Percentiles rank a stretch among this genome's conserved stretches.
These are phyloP conservation scores for Furcasterigmium furcatum DNA, from an alignment of 2,329 filamentous ascomycete species.

Conservation along the genomic window DNA sequence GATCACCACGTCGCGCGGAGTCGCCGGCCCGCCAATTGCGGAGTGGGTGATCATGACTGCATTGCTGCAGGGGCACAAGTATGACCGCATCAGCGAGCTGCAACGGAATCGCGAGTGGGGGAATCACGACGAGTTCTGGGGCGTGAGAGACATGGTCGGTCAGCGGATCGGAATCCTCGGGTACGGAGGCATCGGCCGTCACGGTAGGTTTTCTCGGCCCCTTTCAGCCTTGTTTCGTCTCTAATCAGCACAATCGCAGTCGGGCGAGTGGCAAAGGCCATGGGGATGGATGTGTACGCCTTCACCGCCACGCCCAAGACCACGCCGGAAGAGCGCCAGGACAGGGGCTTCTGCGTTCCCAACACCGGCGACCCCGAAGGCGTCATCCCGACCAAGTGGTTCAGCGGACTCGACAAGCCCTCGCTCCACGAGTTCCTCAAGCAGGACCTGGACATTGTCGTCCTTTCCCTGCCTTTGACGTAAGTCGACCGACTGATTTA, in stretches of 20 bases:
- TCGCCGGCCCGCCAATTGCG: slow-evolving; percentile 30
- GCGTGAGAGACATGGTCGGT: slow-evolving; percentile 26
- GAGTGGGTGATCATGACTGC: slow-evolving; percentile 36
- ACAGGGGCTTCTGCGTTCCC: slow-evolving; percentile 61
- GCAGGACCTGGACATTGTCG: slow-evolving; percentile 38
- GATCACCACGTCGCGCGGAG: slow-evolving; percentile 1
- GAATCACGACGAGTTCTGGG: slow-evolving; percentile 9
- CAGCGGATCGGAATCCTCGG: slow-evolving; percentile 36
- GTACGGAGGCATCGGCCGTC: slow-evolving; percentile 42
- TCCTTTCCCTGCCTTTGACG: slow-evolving; percentile 39
- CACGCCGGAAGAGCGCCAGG: slow-evolving; percentile 55
- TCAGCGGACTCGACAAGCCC: slow-evolving; percentile 26
- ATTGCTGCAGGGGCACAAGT: slow-evolving; percentile 26
- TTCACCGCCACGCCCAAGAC: slow-evolving; percentile 60
- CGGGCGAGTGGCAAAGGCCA: slow-evolving; percentile 46
- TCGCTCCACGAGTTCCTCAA: slow-evolving; percentile 38
- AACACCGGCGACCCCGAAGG: slow-evolving; percentile 51
- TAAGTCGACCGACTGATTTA: not conserved
- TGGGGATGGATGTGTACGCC: slow-evolving; percentile 66
- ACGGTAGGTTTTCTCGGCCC: slow-evolving; percentile 14
- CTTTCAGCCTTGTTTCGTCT: not conserved
- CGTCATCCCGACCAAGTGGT: slow-evolving; percentile 37
- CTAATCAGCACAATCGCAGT: slow-evolving; percentile 7
- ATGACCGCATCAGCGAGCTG: slow-evolving; percentile 21
- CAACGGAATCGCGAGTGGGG: slow-evolving; percentile 24